Percentiles rank a stretch among this genome's conserved stretches.
Evolutionary conservation across 306 rosid genomes (phyloP).

Genomic region (Benincasa hispida): DNA sequence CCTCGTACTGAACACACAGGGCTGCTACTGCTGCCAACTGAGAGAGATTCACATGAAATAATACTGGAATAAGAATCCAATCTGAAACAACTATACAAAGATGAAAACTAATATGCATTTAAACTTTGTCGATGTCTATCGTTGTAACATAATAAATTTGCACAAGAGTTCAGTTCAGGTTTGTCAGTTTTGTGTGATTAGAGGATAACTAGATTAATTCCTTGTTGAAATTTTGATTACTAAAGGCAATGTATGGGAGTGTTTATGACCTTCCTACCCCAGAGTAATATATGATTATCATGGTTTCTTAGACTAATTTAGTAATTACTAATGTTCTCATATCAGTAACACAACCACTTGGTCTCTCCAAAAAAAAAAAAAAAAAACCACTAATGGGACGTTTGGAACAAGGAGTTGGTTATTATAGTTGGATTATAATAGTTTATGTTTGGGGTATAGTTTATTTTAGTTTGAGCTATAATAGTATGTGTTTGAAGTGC

Average conservation of each 20-base stretch:
- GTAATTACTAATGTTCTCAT: background rate
- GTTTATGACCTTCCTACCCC: background rate
- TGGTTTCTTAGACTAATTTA: background rate
- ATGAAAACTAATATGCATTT: background rate
- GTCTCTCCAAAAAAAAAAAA: too few relatives aligned
- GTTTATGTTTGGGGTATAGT: too few relatives aligned
- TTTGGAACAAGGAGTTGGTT: too few relatives aligned
- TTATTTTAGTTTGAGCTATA: too few relatives aligned
- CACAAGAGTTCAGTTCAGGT: background rate
- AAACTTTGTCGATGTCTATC: background rate
- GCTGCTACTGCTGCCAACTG: slow-evolving; percentile 99
- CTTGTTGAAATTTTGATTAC: background rate
- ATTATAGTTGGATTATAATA: too few relatives aligned
- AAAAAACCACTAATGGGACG: too few relatives aligned
- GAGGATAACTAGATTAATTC: background rate
- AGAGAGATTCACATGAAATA: slow-evolving; percentile 12
- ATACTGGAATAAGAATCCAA: background rate
- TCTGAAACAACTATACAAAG: background rate
- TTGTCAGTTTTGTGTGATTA: background rate
- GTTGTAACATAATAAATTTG: background rate
- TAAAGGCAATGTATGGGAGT: background rate
- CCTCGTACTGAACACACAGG: slow-evolving; percentile 92
- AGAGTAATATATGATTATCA: background rate
- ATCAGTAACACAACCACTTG: too few relatives aligned
- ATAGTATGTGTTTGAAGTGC: too few relatives aligned